These are phyloP conservation scores for Periconia sp. DNA, from an alignment of 2,329 filamentous ascomycete genomes.

Conservation along the genomic window DNA sequence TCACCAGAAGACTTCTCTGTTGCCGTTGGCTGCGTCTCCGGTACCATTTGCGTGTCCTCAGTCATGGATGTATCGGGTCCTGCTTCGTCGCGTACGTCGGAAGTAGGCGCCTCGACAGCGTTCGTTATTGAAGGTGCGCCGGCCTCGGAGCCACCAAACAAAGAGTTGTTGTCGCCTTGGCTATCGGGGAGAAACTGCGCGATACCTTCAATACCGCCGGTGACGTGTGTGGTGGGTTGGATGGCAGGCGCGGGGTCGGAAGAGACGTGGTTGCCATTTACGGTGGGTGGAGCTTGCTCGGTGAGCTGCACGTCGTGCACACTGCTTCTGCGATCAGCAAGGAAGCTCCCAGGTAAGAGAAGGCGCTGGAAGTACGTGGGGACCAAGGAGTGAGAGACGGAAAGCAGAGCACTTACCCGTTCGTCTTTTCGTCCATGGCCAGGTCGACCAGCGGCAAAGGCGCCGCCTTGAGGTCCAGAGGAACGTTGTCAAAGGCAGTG, in stretches of 20 bases:
- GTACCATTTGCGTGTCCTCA: slow-evolving; percentile 37
- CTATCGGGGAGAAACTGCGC: slow-evolving; percentile 51
- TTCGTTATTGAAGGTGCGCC: slow-evolving; percentile 41
- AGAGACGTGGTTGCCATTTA: slow-evolving; percentile 38
- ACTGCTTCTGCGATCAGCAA: slow-evolving; percentile 30
- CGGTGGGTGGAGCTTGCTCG: slow-evolving; percentile 29
- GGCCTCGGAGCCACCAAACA: slow-evolving; percentile 42
- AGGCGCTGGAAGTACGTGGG: slow-evolving; percentile 6
- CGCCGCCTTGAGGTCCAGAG: slow-evolving; percentile 59
- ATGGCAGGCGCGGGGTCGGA: slow-evolving; percentile 37
- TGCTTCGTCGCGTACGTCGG: slow-evolving; percentile 41
- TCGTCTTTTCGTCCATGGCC: slow-evolving; percentile 60
- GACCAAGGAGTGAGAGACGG: slow-evolving; percentile 14
- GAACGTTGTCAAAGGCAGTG: slow-evolving; percentile 42
- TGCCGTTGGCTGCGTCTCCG: slow-evolving; percentile 32
- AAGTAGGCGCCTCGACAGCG: slow-evolving; percentile 49
- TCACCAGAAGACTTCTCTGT: slow-evolving; percentile 14
- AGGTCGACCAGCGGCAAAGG: slow-evolving; percentile 55
- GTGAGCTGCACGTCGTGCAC: slow-evolving; percentile 39
- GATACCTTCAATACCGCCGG: slow-evolving; percentile 51
- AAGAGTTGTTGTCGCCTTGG: slow-evolving; percentile 47
- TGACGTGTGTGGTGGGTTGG: slow-evolving; percentile 49
- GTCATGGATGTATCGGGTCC: slow-evolving; percentile 16
- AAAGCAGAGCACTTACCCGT: slow-evolving; percentile 62
- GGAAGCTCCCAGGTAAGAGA: slow-evolving; percentile 16